Evolutionary conservation across 768 basidiomycete species (phyloP), one percentile per base, ranked within the genome.

Genomic region (Pleurotus salmoneostramineus): DNA sequence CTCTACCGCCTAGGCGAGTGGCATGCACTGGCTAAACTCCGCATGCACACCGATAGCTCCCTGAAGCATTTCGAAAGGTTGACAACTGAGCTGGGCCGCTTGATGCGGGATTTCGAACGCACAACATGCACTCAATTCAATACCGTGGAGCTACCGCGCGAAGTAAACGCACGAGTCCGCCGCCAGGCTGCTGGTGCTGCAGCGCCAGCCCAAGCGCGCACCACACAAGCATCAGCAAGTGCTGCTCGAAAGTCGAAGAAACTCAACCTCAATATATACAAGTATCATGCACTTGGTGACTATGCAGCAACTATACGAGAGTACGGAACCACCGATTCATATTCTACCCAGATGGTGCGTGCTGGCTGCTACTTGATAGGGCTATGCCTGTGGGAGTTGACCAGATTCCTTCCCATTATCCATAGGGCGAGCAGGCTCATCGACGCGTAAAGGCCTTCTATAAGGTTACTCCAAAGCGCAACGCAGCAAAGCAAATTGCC

Each of bases 1-100:
- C 64, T 76, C 0, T 76, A 66, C 57, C 54, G 52, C 8, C 51
- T 71, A 27, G 65, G 62, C 0, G 57, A 62, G 12, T 75, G 73
- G 74, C 74, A 77, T 59, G 69, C 68, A 1, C 61, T 70, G 3
- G 73, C 74, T 4, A 77, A 77, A 51, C 65, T 77, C 0, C 66
- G 70, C 0, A 59, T 74, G 50, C 75, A 76, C 45, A 72, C 71
- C 0, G 66, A 71, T n/a, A 42, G 61, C 0, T 72, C 74, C 1
- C 62, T 77, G 1, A 27, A 58, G 0, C 34, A 64, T 34, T 58
- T 75, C 3, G 57, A 65, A 2, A 14, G 7, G 0, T 37, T 50
- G 1, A 74, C 72, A 2, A 43, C 17, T 0, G 47, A 36, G 3
- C 63, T 75, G 6, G 68, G 73, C 0, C 35, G 57, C 1, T 43